Base-by-base conservation (phyloP, 2,329 filamentous ascomycete genomes). In the Sporothrix brunneoviolacea region DNA sequence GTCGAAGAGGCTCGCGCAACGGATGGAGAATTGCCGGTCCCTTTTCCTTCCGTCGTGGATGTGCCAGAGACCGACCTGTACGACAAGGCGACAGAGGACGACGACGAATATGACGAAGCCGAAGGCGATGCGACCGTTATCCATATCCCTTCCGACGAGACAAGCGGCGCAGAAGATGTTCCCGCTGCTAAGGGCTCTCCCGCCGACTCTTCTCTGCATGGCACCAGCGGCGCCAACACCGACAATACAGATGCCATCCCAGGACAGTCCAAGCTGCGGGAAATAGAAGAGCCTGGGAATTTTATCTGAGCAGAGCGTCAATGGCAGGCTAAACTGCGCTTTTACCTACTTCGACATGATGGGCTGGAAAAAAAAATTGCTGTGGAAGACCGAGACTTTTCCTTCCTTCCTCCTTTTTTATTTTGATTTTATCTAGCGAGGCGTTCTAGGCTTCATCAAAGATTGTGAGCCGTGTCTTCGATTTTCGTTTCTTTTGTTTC, bases 1-100 rank as follows among this genome's bases (percentile, higher is more conserved):
- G 71, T 67, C 2, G 68, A 69, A 37, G 72, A 75, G 52, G 54
- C 65, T 50, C 62, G 15, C 16, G 24, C n/a, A 24, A 21, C 36
- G 19, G 18, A 19, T 9, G 43, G 18, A 3, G 19, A 35, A 21
- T 10, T 28, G 24, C 15, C 32, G 7, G n/a, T 5, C 32, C 15
- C 32, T 35, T 13, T 7, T 13, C 4, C 32, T 5, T 35, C 32
- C 32, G 32, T 4, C 4, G 15, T 15, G 10, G 32, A 35, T 4
- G 12, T 15, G n/a, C 10, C 12, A 7, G 32, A 35, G 10, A 12
- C 32, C 24, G 24, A 28, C 10, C 10, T 28, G 24, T 5, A 28
- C 6, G 10, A 10, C 24, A 5, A 28, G 12, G 4, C 9, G 8
- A 8, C 21, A 3, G 36, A 46, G 1, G 47, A 42, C 8, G 50